Base-by-base conservation (phyloP, 768 basidiomycete species). In the Xerocomus brunneocitrinus region DNA sequence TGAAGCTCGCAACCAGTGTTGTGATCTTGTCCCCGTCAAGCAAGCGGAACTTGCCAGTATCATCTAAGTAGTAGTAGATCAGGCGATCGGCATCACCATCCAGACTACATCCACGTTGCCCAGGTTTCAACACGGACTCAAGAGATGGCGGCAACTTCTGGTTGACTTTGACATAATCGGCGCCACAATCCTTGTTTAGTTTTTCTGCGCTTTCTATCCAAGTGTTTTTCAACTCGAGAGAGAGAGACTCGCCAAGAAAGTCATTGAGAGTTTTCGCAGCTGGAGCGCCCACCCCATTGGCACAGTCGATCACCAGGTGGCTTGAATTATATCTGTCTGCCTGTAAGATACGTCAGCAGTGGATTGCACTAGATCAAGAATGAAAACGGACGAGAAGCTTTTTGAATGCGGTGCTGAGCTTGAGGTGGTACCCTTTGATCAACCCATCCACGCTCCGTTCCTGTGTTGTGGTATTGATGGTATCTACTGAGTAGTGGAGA, bases 1-100 rank as follows among this genome's bases (percentile, higher is more conserved):
- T 86, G 74, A 93, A 98, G 27, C 90, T 85, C 9, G 97, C 92
- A 24, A 92, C 92, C 34, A 99, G 78, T 0, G 89, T 85, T 4
- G 97, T 91, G 53, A 98, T 98, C 79, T 98, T 99, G 74, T 99
- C 97, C 10, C 97, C 97, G 60, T 99, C 97, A 39, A 99, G 80
- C 81, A 99, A 83, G 62, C 83, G 87, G 76, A 98, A 99, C 49
- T 79, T 75, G 32, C 81, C 77, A 30, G 78, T 75, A 54, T 86
- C 82, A 66, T 93, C 90, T 54, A 91, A 71, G 69, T 97, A 98
- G 73, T 85, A 98, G 68, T 93, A 99, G 65, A 99, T 95, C 60
- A 99, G 74, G 36, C 97, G 84, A 73, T 99, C 97, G 4, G 97
- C 97, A 69, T 99, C 97, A 35, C 97, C 97, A 60, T 99, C 97